Percentiles rank a stretch among this genome's conserved stretches.
Conservation (phyloP, 495 filamentous ascomycete species). For the Bombardia bombarda region DNA sequence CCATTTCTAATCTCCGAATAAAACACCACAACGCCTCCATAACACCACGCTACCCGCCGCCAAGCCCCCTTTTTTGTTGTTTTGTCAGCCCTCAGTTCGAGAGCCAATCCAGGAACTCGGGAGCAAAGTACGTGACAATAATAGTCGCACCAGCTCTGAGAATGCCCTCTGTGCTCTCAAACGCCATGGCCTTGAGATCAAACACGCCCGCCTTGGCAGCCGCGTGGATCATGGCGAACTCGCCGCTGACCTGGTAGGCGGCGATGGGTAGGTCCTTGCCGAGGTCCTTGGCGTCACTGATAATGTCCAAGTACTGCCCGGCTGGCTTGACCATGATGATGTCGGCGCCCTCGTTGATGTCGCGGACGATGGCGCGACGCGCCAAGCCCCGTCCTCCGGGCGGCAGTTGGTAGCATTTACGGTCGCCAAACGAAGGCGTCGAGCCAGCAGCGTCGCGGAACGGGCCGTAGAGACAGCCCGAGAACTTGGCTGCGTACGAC, state of each 20-base stretch:
- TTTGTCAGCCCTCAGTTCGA: constrained; percentile 20
- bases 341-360: constrained; percentile 89
- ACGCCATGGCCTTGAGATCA: constrained; percentile 89
- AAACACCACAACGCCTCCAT: constrained; percentile 10
- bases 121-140: constrained; percentile 87
- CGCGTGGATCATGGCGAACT: constrained; percentile 97
- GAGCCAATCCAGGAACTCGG: constrained; percentile 87
- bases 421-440: constrained; percentile 84
- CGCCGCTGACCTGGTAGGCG: constrained; percentile 93
- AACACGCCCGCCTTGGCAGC: constrained; percentile 96
- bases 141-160: constrained; percentile 87
- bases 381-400: constrained; percentile 89
- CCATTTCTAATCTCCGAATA: not conserved
- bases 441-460: constrained; percentile 96
- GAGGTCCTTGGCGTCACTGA: constrained; percentile 89
- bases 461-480: constrained; percentile 90
- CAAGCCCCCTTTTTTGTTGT: constrained; percentile 5
- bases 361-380: constrained; percentile 79
- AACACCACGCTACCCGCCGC: constrained; percentile 1
- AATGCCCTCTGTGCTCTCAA: constrained; percentile 88
- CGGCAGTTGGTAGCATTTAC: constrained; percentile 92
- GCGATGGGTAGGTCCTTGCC: constrained; percentile 84
- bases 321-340: constrained; percentile 99
- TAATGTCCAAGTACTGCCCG: constrained; percentile 89
- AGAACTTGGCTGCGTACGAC: constrained; percentile 97